Evolutionary conservation across 495 filamentous ascomycete genomes (phyloP), one percentile per base, ranked within the genome.

Genomic region (Penicillium salamii): DNA sequence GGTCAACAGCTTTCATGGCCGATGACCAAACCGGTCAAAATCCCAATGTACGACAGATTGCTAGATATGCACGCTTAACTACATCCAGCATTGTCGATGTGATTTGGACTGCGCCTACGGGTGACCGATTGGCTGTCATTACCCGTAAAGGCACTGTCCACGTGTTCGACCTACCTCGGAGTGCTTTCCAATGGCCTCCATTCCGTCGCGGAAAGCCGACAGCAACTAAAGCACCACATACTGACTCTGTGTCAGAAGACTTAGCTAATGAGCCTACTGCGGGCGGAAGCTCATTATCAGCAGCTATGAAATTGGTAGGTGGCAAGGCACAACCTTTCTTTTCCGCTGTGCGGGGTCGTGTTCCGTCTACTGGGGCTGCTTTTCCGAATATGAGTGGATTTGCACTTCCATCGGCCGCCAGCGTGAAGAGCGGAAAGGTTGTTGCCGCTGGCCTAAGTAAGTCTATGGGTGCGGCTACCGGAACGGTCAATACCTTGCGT

Each of bases 71-170:
- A 7, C 85, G 93, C 15, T 84, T 96, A 80, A 97, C 91, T 3
- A 85, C 90, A 23, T 89, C 93, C 4, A 88, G 86, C 35, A 89
- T 96, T 34, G 78, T 96, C 2, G 92, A 97, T 61, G 86, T 96
- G 14, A 84, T 84, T 7, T 98, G 93, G 93, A 85, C 84, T 1
- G 76, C 80, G 32, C 91, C 92, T 7, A 83, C 82, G 36, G 89
- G 87, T 11, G 89, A 95, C 56, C 78, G 85, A 51, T 65, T 90
- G 11, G 91, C 91, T 11, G 81, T 98, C 60, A 80, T 96, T 37
- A 97, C 92, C 8, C 86, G 92, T 49, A 86, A 88, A 54, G 89
- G 92, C n/a, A 98, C 93, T 2, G 84, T 96, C 4, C 93, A 98
- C 67, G 81, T 95, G 19, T 84, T 93, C 55, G 88, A 96, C 56